Evolutionary conservation across 2,329 filamentous ascomycete genomes (phyloP).

Genomic region (Calonectria pseudoreteaudii): DNA sequence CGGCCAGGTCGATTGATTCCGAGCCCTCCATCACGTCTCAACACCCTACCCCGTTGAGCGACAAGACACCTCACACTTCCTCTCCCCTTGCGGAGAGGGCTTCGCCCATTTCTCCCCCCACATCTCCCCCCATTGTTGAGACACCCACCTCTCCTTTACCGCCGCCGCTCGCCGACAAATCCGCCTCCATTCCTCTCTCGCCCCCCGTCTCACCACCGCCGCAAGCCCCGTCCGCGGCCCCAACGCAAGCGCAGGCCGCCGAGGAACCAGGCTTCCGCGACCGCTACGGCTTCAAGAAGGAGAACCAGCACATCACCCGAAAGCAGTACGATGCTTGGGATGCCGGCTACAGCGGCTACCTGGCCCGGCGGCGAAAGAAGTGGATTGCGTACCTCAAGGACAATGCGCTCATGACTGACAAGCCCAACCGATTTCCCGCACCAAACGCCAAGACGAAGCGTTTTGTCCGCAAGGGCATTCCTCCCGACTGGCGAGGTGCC

Average conservation of each 20-base stretch:
- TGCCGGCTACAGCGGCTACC: conserved; percentile 77
- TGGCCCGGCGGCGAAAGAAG: conserved; percentile 81
- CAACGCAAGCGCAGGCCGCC: conserved; percentile 44
- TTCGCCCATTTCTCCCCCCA: conserved; percentile 30
- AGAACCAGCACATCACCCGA: conserved; percentile 80
- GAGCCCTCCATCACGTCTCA: conserved; percentile 45
- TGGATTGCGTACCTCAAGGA: conserved; percentile 85
- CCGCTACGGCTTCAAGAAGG: conserved; percentile 92
- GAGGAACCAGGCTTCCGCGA: conserved; percentile 72
- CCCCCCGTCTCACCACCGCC: conserved; percentile 33
- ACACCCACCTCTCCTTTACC: not conserved
- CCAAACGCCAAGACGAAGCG: conserved; percentile 87
- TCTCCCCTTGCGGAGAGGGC: conserved; percentile 24
- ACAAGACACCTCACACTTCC: conserved; percentile 4
- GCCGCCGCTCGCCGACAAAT: not conserved
- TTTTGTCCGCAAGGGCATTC: conserved; percentile 92
- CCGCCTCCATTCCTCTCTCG: conserved; percentile 8
- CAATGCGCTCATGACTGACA: conserved; percentile 76
- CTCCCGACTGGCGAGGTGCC: conserved; percentile 92
- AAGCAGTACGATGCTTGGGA: conserved; percentile 89
- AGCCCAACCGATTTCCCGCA: conserved; percentile 82
- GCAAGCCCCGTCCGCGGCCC: conserved; percentile 39
- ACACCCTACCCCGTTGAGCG: conserved; percentile 27
- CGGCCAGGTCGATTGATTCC: conserved; percentile 61
- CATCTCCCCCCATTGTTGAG: conserved; percentile 11